Evolutionary conservation across 2,329 filamentous ascomycete species (phyloP).

Genomic region (Pseudogymnoascus sp.): DNA sequence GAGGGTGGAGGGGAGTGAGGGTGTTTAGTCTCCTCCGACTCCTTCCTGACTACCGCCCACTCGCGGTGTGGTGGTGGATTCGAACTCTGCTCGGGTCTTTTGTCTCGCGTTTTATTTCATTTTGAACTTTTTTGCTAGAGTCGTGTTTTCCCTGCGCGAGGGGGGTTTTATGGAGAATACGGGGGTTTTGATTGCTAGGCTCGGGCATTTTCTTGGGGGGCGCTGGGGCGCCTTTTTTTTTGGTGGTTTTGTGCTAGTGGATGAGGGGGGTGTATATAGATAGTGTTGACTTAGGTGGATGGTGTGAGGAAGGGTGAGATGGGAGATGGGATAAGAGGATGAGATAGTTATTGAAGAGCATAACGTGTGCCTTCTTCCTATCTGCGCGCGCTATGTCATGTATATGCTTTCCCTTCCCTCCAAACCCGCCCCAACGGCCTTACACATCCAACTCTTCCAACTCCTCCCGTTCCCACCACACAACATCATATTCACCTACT

Average conservation of each 20-base stretch:
- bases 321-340: background rate
- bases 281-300: background rate
- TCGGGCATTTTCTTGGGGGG: background rate
- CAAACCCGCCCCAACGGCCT: background rate
- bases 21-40: background rate
- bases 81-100: background rate
- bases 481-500: too few species aligned
- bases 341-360: background rate
- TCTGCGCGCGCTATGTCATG: background rate
- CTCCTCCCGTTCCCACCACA: background rate
- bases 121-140: background rate
- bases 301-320: background rate
- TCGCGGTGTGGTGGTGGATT: background rate
- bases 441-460: too few species aligned
- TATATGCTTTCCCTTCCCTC: background rate
- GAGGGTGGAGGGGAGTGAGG: background rate
- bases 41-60: too few species aligned
- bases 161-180: background rate
- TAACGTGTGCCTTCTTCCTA: background rate
- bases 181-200: background rate
- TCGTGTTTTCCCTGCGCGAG: background rate
- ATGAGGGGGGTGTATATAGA: background rate
- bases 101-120: background rate
- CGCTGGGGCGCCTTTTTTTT: constrained; percentile 1
- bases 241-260: background rate